These are phyloP conservation scores for Hypoxylon sp. DNA, from an alignment of 2,329 filamentous ascomycete species.

Conservation along the genomic window DNA sequence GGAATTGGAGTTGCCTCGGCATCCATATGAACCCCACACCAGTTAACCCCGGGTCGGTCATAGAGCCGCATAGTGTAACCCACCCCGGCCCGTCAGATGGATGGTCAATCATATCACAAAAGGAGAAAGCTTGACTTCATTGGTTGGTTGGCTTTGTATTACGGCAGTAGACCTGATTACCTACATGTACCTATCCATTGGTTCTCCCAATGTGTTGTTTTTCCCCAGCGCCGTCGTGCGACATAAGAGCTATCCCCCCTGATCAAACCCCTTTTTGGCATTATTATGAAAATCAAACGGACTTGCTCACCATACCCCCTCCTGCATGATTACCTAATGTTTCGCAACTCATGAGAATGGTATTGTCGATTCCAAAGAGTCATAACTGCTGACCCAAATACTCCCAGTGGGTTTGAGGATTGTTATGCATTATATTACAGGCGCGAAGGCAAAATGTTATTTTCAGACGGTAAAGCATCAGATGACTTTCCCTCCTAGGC, in stretches of 20 bases:
- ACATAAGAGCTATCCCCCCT: not conserved
- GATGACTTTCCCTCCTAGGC: slow-evolving; percentile 54
- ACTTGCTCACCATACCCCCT: not conserved
- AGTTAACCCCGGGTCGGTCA: too few relatives aligned
- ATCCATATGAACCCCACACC: too few relatives aligned
- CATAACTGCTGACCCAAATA: not conserved
- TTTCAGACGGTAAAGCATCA: not conserved
- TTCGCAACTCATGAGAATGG: not conserved
- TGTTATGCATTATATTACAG: slow-evolving; percentile 7
- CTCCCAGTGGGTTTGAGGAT: not conserved
- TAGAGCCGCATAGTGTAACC: not conserved
- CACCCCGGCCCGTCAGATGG: too few relatives aligned
- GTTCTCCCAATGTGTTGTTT: too few relatives aligned
- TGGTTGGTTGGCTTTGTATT: not conserved
- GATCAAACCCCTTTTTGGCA: not conserved
- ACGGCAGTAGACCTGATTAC: not conserved
- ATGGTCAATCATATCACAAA: not conserved
- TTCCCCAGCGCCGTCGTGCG: not conserved
- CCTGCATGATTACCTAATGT: not conserved
- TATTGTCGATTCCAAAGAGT: not conserved
- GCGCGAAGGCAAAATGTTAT: not conserved
- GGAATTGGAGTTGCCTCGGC: slow-evolving; percentile 26
- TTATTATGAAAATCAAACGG: slow-evolving; percentile 1
- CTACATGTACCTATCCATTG: too few relatives aligned
- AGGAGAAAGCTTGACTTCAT: not conserved